These are phyloP conservation scores for Penicillium daleae DNA, from an alignment of 495 filamentous ascomycete genomes.

Conservation along the genomic window DNA sequence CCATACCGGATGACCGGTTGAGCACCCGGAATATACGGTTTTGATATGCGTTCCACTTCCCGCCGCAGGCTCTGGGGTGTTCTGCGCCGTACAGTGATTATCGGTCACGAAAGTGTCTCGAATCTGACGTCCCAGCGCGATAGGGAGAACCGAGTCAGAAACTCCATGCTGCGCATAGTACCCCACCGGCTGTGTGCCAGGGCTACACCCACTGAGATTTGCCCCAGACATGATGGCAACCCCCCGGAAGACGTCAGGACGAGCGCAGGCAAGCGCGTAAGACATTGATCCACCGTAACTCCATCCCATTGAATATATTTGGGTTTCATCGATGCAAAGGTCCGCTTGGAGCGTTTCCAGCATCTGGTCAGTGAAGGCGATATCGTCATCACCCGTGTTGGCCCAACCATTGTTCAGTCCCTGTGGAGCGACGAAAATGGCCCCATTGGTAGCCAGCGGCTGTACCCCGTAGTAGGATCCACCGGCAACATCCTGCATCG, in stretches of 20 bases:
- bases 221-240: conserved; percentile 49
- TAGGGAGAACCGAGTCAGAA: conserved; percentile 40
- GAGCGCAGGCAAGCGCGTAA: conserved; percentile 48
- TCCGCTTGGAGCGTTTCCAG: background rate
- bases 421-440: conserved; percentile 1
- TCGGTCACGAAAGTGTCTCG: conserved; percentile 1
- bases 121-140: background rate
- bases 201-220: conserved; percentile 44
- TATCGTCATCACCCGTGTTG: background rate
- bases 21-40: background rate
- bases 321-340: conserved; percentile 48
- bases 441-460: background rate
- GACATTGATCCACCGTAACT: conserved; percentile 56
- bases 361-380: background rate
- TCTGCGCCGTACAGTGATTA: background rate
- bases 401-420: conserved; percentile 1
- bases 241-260: conserved; percentile 44
- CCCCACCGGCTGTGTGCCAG: conserved; percentile 43
- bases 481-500: background rate
- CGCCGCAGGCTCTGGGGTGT: background rate
- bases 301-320: conserved; percentile 54
- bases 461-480: background rate
- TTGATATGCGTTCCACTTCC: conserved; percentile 4
- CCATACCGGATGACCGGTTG: background rate
- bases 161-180: conserved; percentile 51